A percentile compares a stretch with the other conserved stretches of the same genome.
Evolutionary conservation across 345 rosid genomes (phyloP).

Genomic region (Linum tenue): DNA sequence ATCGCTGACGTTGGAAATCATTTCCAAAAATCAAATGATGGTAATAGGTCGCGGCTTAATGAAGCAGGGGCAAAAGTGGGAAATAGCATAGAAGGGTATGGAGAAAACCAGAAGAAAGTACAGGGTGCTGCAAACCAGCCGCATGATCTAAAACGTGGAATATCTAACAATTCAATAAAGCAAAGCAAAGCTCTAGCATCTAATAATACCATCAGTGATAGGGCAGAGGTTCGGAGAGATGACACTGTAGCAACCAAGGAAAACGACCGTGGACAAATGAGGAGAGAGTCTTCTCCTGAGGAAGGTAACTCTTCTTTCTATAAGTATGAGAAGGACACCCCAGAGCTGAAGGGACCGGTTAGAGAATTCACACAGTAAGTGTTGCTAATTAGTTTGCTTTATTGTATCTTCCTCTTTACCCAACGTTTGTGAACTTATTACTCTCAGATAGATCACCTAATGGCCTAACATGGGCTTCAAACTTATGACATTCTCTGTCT

Average conservation of each 20-base stretch:
- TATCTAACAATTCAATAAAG: conserved; percentile 30
- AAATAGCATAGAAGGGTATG: conserved; percentile 48
- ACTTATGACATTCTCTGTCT: neutral
- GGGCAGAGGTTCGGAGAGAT: conserved; percentile 41
- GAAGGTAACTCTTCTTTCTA: conserved; percentile 54
- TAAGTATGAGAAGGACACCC: conserved; percentile 71
- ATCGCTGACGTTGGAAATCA: conserved; percentile 38
- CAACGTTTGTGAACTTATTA: neutral
- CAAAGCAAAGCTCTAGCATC: conserved; percentile 42
- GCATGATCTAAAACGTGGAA: conserved; percentile 48
- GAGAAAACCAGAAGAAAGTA: conserved; percentile 53
- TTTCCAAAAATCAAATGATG: conserved; percentile 33
- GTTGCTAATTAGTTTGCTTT: conserved; percentile 6
- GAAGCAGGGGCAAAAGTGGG: conserved; percentile 38
- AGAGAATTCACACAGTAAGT: conserved; percentile 77
- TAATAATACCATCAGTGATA: conserved; percentile 23
- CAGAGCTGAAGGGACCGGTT: conserved; percentile 71
- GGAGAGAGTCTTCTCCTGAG: conserved; percentile 45
- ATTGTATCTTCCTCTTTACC: neutral
- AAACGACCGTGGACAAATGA: conserved; percentile 36
- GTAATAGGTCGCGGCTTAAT: conserved; percentile 42
- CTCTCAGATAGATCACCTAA: neutral
- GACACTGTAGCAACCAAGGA: conserved; percentile 22
- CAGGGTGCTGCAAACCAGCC: conserved; percentile 26
- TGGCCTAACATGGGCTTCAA: conserved; percentile 8